These are phyloP conservation scores for Primulina eburnea DNA, from an alignment of 257 asterid species.

Conservation along the genomic window DNA sequence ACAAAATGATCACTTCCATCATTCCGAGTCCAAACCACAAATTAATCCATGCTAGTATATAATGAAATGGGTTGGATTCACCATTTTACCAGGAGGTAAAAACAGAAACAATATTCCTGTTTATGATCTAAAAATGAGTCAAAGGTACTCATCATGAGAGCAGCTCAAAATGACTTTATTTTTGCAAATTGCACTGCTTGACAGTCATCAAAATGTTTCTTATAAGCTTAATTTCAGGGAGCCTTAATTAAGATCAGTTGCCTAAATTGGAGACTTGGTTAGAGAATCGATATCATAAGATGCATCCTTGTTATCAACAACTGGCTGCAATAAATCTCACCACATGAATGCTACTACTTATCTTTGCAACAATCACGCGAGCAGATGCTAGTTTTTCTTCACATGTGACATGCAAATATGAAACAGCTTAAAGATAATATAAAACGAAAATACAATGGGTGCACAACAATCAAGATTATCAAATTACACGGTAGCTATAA, in stretches of 20 bases:
- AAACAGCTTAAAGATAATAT: neutral
- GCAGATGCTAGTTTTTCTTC: neutral
- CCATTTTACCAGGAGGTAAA: too few species aligned
- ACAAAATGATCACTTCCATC: neutral
- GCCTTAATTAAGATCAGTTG: too few species aligned
- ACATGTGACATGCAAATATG: neutral
- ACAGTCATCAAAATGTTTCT: too few species aligned
- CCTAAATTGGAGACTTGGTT: too few species aligned
- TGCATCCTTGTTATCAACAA: neutral
- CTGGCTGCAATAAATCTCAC: neutral
- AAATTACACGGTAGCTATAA: neutral
- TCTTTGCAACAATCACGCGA: neutral
- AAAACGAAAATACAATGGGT: neutral
- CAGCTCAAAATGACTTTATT: neutral
- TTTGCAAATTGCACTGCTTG: neutral
- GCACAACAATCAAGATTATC: neutral
- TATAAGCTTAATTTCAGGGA: too few species aligned
- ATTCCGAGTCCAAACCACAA: neutral
- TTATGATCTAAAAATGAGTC: too few species aligned
- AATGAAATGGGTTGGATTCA: neutral
- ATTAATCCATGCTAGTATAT: neutral
- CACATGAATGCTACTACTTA: neutral
- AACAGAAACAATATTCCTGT: neutral
- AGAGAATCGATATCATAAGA: neutral
- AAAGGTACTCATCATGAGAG: too few species aligned